These are phyloP conservation scores for Colletotrichum kahawae DNA, from an alignment of 2,329 filamentous ascomycete genomes.

Conservation along the genomic window DNA sequence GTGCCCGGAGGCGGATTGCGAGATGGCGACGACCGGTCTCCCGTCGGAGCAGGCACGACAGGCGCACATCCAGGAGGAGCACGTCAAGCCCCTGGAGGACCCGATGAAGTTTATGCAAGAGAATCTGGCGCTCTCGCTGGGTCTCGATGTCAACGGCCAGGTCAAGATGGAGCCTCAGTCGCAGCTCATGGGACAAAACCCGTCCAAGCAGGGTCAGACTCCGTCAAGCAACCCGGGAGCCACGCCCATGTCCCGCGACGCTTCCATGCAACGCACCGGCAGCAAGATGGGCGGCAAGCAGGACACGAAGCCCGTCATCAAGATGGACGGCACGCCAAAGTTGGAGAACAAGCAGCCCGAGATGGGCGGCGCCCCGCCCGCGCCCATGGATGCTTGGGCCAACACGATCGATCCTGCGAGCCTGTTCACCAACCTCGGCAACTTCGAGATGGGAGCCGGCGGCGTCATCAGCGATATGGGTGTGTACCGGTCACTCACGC, in stretches of 20 bases:
- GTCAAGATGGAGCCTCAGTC: conserved; percentile 39
- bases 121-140: conserved; percentile 52
- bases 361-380: conserved; percentile 26
- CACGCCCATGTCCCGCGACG: conserved; percentile 57
- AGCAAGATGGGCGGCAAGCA: conserved; percentile 49
- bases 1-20: conserved; percentile 62
- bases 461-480: conserved; percentile 59
- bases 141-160: conserved; percentile 56
- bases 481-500: conserved; percentile 60
- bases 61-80: conserved; percentile 63
- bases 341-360: conserved; percentile 33
- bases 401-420: conserved; percentile 44
- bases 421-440: conserved; percentile 46
- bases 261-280: conserved; percentile 54
- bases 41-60: conserved; percentile 58
- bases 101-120: conserved; percentile 59
- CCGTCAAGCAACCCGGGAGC: conserved; percentile 43
- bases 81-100: conserved; percentile 59
- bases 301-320: conserved; percentile 36
- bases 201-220: conserved; percentile 55
- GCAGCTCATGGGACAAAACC: conserved; percentile 43
- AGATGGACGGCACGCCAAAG: conserved; percentile 28
- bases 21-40: conserved; percentile 54
- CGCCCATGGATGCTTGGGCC: conserved; percentile 37
- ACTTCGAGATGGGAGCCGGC: conserved; percentile 44